Conservation (phyloP, 2,329 filamentous ascomycete genomes). For the Colletotrichum truncatum region DNA sequence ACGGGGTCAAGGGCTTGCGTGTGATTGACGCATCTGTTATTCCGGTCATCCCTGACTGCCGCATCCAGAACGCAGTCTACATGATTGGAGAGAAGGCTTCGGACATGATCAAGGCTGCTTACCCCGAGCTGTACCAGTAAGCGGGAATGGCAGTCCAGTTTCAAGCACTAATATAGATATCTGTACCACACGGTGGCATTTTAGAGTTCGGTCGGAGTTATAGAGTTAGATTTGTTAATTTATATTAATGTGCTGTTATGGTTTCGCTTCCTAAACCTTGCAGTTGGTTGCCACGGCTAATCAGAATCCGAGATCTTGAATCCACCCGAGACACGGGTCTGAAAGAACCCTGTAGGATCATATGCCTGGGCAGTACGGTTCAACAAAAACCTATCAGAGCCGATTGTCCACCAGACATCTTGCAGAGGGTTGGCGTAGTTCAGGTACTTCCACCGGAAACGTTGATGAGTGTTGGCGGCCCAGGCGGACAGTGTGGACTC, state of each 20-base stretch:
- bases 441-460: constrained; percentile 42
- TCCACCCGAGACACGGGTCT: constrained; percentile 42
- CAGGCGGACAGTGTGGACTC: background rate
- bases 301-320: constrained; percentile 19
- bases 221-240: background rate
- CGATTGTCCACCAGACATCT: constrained; percentile 38
- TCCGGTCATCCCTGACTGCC: constrained; percentile 63
- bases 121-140: constrained; percentile 37
- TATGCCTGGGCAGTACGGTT: constrained; percentile 33
- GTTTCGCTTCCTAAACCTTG: background rate
- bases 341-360: constrained; percentile 44
- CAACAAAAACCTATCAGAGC: constrained; percentile 36
- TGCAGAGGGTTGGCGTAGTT: constrained; percentile 45
- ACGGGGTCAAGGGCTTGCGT: constrained; percentile 61
- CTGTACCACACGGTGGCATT: fast-evolving
- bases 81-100: constrained; percentile 64
- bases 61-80: constrained; percentile 69
- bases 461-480: constrained; percentile 30
- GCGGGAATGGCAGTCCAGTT: background rate
- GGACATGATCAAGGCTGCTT: constrained; percentile 27
- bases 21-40: constrained; percentile 66
- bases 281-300: too few species aligned
- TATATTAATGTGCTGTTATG: too few species aligned
- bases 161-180: fast-evolving
- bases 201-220: fast-evolving